Percentiles rank a stretch among this genome's conserved stretches.
phyloP scores from a whole-genome alignment of 75 land plant genomes.

The Pseudotsuga menziesii region DNA sequence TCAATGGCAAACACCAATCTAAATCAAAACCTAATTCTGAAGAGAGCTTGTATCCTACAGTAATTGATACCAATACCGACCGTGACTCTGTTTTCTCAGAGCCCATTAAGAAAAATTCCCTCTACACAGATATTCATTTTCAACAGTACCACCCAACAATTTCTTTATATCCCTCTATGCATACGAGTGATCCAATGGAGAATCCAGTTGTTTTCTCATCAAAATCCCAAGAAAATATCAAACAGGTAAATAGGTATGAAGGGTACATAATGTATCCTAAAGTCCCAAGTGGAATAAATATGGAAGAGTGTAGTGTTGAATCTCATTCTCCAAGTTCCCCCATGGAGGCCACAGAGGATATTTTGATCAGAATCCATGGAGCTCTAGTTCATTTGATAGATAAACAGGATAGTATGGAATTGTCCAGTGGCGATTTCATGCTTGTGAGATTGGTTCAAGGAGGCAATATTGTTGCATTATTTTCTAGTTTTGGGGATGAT shows the following conservation, averaged over 20 bases:
- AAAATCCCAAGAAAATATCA: background rate
- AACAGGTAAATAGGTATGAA: background rate
- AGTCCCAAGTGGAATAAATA: too few species aligned
- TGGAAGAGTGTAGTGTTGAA: background rate
- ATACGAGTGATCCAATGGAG: too few species aligned
- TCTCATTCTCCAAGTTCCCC: slow-evolving; percentile 18
- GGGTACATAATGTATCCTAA: background rate
- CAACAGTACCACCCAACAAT: background rate
- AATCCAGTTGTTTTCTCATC: too few species aligned
- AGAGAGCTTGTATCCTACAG: background rate
- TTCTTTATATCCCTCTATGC: background rate
- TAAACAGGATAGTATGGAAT: slow-evolving; percentile 44
- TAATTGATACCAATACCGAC: background rate
- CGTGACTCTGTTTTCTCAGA: background rate
- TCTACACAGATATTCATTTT: background rate
- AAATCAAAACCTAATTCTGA: too few species aligned
- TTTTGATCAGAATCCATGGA: slow-evolving; percentile 48
- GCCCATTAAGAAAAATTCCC: background rate
- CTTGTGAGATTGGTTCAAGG: slow-evolving; percentile 49
- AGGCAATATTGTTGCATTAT: slow-evolving; percentile 44
- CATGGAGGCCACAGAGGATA: slow-evolving; percentile 31
- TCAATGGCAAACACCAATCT: too few species aligned
- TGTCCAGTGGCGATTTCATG: slow-evolving; percentile 58
- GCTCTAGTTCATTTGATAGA: slow-evolving; percentile 75
- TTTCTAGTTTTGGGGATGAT: slow-evolving; percentile 57